These are phyloP conservation scores for Blastobotrys arbuscula DNA, from an alignment of 1,139 yeast genomes.

Conservation along the genomic window DNA sequence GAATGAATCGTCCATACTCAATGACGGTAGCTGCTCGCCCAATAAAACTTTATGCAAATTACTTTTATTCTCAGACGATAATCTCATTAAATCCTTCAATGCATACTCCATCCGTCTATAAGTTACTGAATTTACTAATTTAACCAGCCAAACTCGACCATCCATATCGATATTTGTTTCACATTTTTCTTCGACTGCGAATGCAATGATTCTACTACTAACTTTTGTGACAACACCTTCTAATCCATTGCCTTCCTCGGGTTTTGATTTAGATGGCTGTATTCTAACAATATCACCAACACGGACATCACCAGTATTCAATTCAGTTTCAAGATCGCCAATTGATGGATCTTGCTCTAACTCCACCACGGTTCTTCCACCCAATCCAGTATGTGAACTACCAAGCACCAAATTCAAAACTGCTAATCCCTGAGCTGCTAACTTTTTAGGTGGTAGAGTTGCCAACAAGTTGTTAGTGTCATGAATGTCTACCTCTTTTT, in stretches of 20 bases:
- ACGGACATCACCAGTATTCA: constrained; percentile 55
- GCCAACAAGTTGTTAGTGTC: constrained; percentile 29
- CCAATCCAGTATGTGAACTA: constrained; percentile 68
- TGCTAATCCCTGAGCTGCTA: constrained; percentile 71
- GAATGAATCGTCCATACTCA: constrained; percentile 18
- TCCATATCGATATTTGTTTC: constrained; percentile 32
- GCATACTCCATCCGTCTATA: constrained; percentile 77
- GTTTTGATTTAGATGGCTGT: constrained; percentile 23
- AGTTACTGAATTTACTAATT: constrained; percentile 36
- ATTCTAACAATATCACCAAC: constrained; percentile 63
- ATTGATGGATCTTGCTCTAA: constrained; percentile 57
- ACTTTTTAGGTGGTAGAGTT: constrained; percentile 52
- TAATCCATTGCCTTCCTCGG: constrained; percentile 30
- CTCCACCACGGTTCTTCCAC: constrained; percentile 70
- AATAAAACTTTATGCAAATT: constrained; percentile 7
- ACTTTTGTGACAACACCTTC: constrained; percentile 62
- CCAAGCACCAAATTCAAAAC: constrained; percentile 56
- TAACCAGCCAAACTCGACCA: constrained; percentile 36
- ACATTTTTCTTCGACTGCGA: constrained; percentile 56
- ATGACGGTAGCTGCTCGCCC: constrained; percentile 10
- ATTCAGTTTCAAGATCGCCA: constrained; percentile 32
- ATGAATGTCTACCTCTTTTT: constrained; percentile 29
- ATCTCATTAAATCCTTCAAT: constrained; percentile 43
- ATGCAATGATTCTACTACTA: constrained; percentile 41
- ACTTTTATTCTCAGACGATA: constrained; percentile 11